These are phyloP conservation scores for Sphaerulina musiva DNA, from an alignment of 2,329 filamentous ascomycete species.

Conservation along the genomic window DNA sequence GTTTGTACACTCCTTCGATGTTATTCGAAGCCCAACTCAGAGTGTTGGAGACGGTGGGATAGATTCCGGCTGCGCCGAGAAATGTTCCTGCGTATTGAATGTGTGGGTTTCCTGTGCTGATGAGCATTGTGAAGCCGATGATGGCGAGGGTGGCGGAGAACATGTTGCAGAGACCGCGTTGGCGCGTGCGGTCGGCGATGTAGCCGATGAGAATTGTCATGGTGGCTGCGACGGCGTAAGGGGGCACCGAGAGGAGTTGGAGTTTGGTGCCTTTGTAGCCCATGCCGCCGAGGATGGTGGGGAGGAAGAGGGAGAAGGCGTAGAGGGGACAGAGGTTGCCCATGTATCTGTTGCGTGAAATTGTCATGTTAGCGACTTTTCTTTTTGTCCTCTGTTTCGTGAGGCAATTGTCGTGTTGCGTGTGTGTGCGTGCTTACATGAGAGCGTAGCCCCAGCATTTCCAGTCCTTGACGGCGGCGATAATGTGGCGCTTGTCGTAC, in stretches of 20 bases:
- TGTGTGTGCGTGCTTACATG: background rate
- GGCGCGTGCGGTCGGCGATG: constrained; percentile 65
- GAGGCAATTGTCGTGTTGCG: too few species aligned
- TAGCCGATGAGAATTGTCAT: constrained; percentile 65
- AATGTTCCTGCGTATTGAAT: constrained; percentile 75
- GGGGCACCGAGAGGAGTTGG: constrained; percentile 57
- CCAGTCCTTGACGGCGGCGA: constrained; percentile 59
- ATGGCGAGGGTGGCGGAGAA: constrained; percentile 62
- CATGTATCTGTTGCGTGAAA: constrained; percentile 72
- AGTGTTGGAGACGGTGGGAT: constrained; percentile 79
- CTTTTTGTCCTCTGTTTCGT: too few species aligned
- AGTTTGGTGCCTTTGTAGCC: constrained; percentile 31
- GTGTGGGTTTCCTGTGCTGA: constrained; percentile 51
- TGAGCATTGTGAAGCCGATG: constrained; percentile 72
- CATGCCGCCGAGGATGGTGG: constrained; percentile 64
- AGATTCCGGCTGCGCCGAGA: constrained; percentile 78
- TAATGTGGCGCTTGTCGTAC: constrained; percentile 22
- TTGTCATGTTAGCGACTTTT: background rate
- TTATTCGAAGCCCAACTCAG: constrained; percentile 87
- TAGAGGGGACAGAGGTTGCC: constrained; percentile 35
- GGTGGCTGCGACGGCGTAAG: constrained; percentile 64
- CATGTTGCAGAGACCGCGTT: constrained; percentile 76
- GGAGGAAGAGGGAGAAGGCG: constrained; percentile 44
- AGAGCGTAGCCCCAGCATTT: constrained; percentile 57
- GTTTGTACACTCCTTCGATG: constrained; percentile 82